Evolutionary conservation across 179 eudicot genomes (phyloP), one percentile per base, ranked within the genome.

Genomic region (Patellifolia procumbens): DNA sequence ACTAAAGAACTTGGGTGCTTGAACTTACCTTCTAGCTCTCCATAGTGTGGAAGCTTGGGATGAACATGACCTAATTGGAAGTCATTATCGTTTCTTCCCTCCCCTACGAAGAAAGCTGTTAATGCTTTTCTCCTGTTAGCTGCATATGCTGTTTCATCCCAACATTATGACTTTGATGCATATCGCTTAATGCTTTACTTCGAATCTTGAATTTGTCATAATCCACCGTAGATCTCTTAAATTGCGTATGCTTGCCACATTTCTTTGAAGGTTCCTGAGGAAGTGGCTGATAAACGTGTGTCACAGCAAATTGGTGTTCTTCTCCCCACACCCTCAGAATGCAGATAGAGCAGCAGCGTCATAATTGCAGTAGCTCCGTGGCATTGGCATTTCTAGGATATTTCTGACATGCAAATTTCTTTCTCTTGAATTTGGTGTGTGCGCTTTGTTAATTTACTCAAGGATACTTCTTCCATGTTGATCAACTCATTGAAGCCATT

Each of bases 231-330:
- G 63, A 59, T 37, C 31, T 42, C 24, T 28, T 61, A 22, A 13
- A 19, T n/a, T 69, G 52, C 22, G 19, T 46, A 29, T 39, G 59
- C 55, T 70, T 70, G 34, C 12, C 24, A 22, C 35, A 35, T 70
- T 15, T 35, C 49, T 59, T 56, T 22, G 63, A 48, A 24, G 70
- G 45, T n/a, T 77, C 67, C 35, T 59, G 80, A 11, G 63, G 64
- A 28, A 75, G 65, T 53, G 79, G 79, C 28, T 69, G 74, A 74
- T 48, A 49, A 69, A 17, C n/a, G 26, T 20, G 12, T 61, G 69
- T 61, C 29, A 9, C 37, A 2, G 64, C 46, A 55, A 39, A 77
- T 11, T 31, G 70, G 22, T 32, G 22, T 56, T 16, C 48, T 72
- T 72, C 42, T 58, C 24, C 59, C 26, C 68, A 19, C 12, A 28